Evolutionary conservation across 495 filamentous ascomycete genomes (phyloP), one percentile per base, ranked within the genome.

Genomic region (Tuber calosporum): DNA sequence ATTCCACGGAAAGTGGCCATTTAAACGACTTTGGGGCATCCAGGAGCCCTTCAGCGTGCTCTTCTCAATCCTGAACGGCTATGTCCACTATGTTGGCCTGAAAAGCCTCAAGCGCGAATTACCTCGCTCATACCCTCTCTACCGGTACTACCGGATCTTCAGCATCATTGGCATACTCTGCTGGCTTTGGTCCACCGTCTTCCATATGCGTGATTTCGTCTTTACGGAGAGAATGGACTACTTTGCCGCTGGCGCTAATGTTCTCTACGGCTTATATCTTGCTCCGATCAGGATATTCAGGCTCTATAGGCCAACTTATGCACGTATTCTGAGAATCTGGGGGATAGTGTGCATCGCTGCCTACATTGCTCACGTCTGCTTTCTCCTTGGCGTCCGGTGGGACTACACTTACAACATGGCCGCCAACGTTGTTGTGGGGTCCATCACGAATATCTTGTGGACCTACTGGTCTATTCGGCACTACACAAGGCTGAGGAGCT

Each of bases 1-100:
- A 84, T 99, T 92, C 86, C 94, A 99, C 85, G 95, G 96, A n/a
- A 99, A 99, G 88, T 99, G 95, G 95, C 95, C 95, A 40, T 99
- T 99, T 86, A 85, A 87, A 76, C 90, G 95, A 74, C 85, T 97
- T 74, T 83, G 96, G 26, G 95, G 95, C 79, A 89, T 97, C 84
- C 95, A 99, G 84, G 95, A 99, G 85, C 93, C 94, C 74, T 92
- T 92, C 83, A 92, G 89, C 42, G 95, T 98, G 71, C 85, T 98
- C 75, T 99, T 98, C 87, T 95, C 92, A 77, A 85, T 94, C 69
- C 85, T 96, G 79, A 98, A 99, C 84, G 88, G 94, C 74, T 85
- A 88, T 39, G 95, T 93, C n/a, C 95, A 99, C 84, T 89, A 90
- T 81, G 82, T 88, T 72, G 95, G 95, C 72, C 88, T 97, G 76